Conservation (phyloP, 306 rosid species). For the Quercus wislizeni region DNA sequence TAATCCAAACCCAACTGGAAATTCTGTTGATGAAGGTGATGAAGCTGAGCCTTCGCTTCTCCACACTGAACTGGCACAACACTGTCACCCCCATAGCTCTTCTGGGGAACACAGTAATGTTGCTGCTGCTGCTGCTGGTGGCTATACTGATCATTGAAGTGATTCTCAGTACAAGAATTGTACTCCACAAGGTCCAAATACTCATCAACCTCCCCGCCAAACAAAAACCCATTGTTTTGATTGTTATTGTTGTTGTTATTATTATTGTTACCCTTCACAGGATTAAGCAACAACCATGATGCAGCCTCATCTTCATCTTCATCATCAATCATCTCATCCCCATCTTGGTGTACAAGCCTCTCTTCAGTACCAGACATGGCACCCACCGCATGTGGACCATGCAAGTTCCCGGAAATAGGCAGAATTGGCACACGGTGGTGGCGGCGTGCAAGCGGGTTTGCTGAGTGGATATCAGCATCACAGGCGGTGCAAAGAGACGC, state of each 20-base stretch:
- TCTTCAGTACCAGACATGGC: neutral
- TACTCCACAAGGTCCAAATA: constrained; percentile 81
- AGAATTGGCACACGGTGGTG: constrained; percentile 85
- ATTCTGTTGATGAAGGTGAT: constrained; percentile 35
- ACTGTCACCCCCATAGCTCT: constrained; percentile 56
- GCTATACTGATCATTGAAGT: constrained; percentile 22
- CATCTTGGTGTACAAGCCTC: constrained; percentile 41
- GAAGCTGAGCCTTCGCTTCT: constrained; percentile 30
- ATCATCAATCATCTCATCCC: constrained; percentile 37
- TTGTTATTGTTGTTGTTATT: constrained; percentile 17
- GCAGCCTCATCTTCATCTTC: constrained; percentile 80
- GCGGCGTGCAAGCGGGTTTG: constrained; percentile 88
- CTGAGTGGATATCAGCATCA: constrained; percentile 87
- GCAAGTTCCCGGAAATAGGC: constrained; percentile 43
- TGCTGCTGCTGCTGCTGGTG: constrained; percentile 23
- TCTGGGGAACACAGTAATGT: constrained; percentile 35
- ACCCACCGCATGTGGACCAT: constrained; percentile 27
- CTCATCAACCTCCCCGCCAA: constrained; percentile 77
- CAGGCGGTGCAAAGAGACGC: constrained; percentile 85
- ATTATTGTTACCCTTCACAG: constrained; percentile 28
- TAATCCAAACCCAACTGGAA: constrained; percentile 65
- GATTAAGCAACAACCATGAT: constrained; percentile 81
- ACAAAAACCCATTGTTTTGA: constrained; percentile 49
- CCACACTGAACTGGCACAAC: constrained; percentile 71
- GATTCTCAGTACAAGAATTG: constrained; percentile 44